Evolutionary conservation across 306 rosid species (phyloP), one percentile per base, ranked within the genome.

Genomic region (Sindora glabra): DNA sequence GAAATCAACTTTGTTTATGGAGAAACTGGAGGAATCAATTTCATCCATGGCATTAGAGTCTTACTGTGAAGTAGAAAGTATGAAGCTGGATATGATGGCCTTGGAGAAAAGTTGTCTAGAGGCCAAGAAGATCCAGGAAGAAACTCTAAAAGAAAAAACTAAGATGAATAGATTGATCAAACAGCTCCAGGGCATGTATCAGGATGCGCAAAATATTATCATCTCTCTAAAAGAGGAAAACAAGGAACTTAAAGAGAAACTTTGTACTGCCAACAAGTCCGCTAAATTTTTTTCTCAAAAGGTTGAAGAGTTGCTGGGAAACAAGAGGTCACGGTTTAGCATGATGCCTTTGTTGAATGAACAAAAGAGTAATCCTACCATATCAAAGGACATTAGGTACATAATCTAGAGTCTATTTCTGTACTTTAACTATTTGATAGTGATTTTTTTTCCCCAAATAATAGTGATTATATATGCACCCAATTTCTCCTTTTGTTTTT

Each of bases 11-110:
- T 61, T 73, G 70, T 69, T 55, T 44, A 41, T 85, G 24, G 95
- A 79, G 78, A 83, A 79, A 77, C 79, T 85, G 30, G 83, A 84
- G 77, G 92, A 77, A 73, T 75, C 88, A 29, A 68, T 91, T 72
- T 75, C 95, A 42, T 77, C 89, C 51, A 58, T 81, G 66, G 71
- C 83, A 56, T 73, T 91, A 79, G 97, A 91, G 64, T 85, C 95
- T 56, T 87, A 91, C 61, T 83, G 89, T 70, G 98, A 91, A 81
- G 74, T 91, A 49, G 95, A 91, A 77, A 83, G 92, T 71, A 70
- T 88, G 86, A 91, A 78, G 74, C 89, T 88, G 46, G 96, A 91
- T 48, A 76, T 85, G 77, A 76, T 78, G 73, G 73, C 86, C 46
- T 74, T 83, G 78, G 96, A 88, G 58, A 92, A 81, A 69, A 77